Conservation (phyloP, 2,329 filamentous ascomycete species). For the Fusarium dlaminii region DNA sequence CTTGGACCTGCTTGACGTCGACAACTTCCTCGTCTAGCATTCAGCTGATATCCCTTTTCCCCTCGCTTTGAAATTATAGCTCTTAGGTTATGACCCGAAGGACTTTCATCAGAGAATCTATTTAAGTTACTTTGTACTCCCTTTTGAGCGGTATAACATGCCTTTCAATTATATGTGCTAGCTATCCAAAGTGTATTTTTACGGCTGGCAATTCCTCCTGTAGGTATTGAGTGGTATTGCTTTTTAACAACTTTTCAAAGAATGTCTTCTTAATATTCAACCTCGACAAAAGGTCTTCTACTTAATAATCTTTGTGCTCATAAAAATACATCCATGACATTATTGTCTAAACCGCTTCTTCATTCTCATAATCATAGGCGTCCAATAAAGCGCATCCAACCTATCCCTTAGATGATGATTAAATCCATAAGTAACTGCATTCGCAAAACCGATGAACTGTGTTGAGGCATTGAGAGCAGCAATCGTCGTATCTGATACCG, state of each 20-base stretch:
- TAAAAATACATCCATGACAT: not conserved
- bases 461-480: slow-evolving; percentile 34
- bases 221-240: not conserved
- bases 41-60: not conserved
- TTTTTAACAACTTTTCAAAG: not conserved
- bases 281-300: not conserved
- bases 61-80: not conserved
- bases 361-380: slow-evolving; percentile 20
- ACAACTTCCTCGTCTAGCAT: slow-evolving; percentile 5
- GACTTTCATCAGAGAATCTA: not conserved
- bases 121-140: too few species aligned
- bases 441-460: slow-evolving; percentile 37
- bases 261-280: not conserved
- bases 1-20: slow-evolving; percentile 15
- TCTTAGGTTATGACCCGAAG: not conserved
- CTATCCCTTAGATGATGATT: slow-evolving; percentile 39
- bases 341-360: slow-evolving; percentile 16
- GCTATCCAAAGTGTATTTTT: not conserved
- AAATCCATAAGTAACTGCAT: slow-evolving; percentile 38
- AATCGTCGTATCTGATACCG: slow-evolving; percentile 12
- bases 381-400: slow-evolving; percentile 23
- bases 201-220: not conserved
- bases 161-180: not conserved
- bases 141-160: not conserved
- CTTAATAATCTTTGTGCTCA: not conserved